Base-by-base conservation (phyloP, 1,284 basidiomycete species). In the Cryptococcus deneoformans region DNA sequence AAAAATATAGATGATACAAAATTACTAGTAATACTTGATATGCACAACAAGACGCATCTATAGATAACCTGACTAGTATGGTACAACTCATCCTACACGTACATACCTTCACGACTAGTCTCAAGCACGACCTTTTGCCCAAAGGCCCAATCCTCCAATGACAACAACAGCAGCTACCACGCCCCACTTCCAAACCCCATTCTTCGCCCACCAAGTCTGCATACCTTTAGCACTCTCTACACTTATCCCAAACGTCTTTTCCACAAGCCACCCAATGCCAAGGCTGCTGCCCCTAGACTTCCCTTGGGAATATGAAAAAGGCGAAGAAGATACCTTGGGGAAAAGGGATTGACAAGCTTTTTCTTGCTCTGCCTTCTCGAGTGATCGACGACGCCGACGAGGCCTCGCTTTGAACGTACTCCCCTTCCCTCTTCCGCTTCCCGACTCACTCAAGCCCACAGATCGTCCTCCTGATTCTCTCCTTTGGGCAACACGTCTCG, bases 401-500 rank as follows among this genome's bases (percentile, higher is more conserved):
- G 46, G 10, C 35, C 52, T 16, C 42, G 8, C 37, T 14, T n/a
- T 51, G 16, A n/a, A 45, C 36, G 24, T 48, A 11, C 36, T 37
- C 46, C 56, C 20, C 35, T 39, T 44, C 43, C 39, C 10, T 16
- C 12, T 48, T 29, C 47, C 16, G 16, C 39, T 20, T 24, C 37
- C 16, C 54, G 38, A 6, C 45, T 20, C 42, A 50, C 16, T 36
- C 49, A 24, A 48, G 36, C 8, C 46, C n/a, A 37, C 47, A 5
- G 12, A 16, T 7, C 50, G 6, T 8, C 36, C 50, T 20, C n/a
- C 39, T n/a, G 35, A 39, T 51, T 72, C 67, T 35, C 68, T 62
- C 3, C 72, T 60, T 39, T 68, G 65, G 1, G 73, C 73, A 8
- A 76, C 56, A n/a, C 73, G 63, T 11, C 74, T 62, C 0, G 61